Base-by-base conservation (phyloP, 164 flowering plant genomes). In the Brasenia schreberi region DNA sequence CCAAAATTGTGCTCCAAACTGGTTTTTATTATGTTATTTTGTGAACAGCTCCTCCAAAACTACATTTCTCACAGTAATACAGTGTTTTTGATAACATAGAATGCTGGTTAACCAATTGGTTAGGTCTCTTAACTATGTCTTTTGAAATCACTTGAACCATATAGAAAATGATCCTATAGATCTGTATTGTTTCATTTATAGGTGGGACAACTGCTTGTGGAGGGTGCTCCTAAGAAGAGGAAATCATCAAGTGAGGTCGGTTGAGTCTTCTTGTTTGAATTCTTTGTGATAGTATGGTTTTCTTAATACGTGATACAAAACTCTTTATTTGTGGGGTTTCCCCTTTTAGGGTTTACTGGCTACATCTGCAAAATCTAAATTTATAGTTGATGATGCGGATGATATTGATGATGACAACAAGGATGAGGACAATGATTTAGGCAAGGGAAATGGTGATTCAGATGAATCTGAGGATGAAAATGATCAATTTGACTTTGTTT, bases 401-500 rank as follows among this genome's bases (percentile, higher is more conserved):
- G 66, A 61, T 0, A 72, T 78, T 58, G 72, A 70, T 6, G 82
- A 72, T 52, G 45, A 61, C n/a, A 45, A n/a, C 1, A 73, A 59
- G 53, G 82, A 72, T 52, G 45, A 61, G 12, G 52, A n/a, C 1
- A 73, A 59, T 44, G 84, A 75, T 64, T 72, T 14, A 45, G 53
- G 53, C 7, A 12, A 45, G 4, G 1, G 2, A 7, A 12, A 45
- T 7, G 12, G 53, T 14, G 79, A 71, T 52, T 76, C 59, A 18
- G 83, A 77, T 42, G 87, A 70, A 0, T 59, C 79, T 64, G 62
- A 60, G 10, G 85, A 74, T 64, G 85, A 73, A 19, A 73, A 61
- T 7, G 86, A 86, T 7, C 42, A 74, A 33, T 88, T 81, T 80
- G 90, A 86, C 71, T 66, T 84, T 62, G 93, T 84, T 62, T 92